Evolutionary conservation across 352 stramenopile species (phyloP), one percentile per base, ranked within the genome.

Genomic region (Nothophytophthora sp.): DNA sequence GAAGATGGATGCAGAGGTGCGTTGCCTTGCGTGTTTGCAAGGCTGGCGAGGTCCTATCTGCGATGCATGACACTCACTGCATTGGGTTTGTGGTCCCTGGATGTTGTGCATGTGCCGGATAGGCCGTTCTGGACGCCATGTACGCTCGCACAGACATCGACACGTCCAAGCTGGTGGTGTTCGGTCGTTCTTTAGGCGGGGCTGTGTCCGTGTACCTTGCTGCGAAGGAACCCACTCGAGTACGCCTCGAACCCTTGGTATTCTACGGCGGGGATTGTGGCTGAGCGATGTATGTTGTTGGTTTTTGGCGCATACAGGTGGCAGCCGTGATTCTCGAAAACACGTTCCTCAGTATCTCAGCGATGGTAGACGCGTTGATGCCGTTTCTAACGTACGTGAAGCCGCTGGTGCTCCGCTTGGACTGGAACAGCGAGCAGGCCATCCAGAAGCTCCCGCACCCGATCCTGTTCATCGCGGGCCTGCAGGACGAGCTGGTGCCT

Each of bases 321-420:
- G 87, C 86, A 15, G 95, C 83, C 22, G 61, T 98, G 19, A 84
- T 98, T 33, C 58, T 98, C 11, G 95, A 98, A 60, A 98, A 98
- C 62, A 98, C 95, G 11, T 98, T 98, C 60, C 60, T 94, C 13
- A 96, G 76, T 48, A 98, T 98, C 48, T 81, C 81, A 1, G 63
- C 81, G 1, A 98, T 98, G 91, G 91, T 98, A 1, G 91, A 98
- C 73, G 68, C 84, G 39, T 46, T 98, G 29, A 96, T 98, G 85
- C 95, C 93, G 4, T 81, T 90, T 22, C 54, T 98, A 10, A 71
- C 81, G 20, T 90, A 91, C 29, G 53, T 98, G 28, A 98, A 98
- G 70, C 58, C 72, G 1, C 50, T 98, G 12, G 76, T 98, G 32
- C 73, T 98, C 34, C 70, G 88, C 7, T 97, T 98, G 30, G 65